phyloP scores from a whole-genome alignment of 2,329 filamentous ascomycete genomes.

The Calcarisporium arbuscula region DNA sequence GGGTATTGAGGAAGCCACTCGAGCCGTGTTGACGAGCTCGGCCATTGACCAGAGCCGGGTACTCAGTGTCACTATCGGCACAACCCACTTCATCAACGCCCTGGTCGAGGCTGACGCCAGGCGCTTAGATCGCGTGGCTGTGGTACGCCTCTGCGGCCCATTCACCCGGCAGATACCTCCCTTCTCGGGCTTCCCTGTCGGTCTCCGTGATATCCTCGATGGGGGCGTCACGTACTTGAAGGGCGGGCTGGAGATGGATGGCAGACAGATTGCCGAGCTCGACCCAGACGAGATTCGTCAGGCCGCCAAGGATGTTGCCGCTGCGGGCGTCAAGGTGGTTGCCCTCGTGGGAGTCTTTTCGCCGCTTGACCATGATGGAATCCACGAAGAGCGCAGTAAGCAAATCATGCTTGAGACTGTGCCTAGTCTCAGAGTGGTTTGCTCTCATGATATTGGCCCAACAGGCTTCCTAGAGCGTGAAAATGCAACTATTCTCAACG shows the following conservation, averaged over 20 bases:
- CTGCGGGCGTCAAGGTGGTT: conserved; percentile 28
- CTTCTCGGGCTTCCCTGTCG: conserved; percentile 38
- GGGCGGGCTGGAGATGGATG: conserved; percentile 43
- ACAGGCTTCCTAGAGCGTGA: conserved; percentile 40
- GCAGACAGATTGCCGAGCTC: conserved; percentile 34
- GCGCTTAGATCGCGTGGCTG: conserved; percentile 37
- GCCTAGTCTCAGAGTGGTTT: conserved; percentile 31
- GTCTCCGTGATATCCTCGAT: conserved; percentile 32
- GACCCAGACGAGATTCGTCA: conserved; percentile 29
- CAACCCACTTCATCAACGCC: conserved; percentile 44
- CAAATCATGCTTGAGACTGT: conserved; percentile 27
- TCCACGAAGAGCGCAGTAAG: conserved; percentile 34
- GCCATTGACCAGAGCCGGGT: conserved; percentile 30
- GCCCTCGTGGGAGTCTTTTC: conserved; percentile 40
- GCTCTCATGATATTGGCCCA: conserved; percentile 36
- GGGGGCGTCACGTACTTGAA: conserved; percentile 35
- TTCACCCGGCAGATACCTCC: conserved; percentile 38
- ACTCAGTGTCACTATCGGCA: conserved; percentile 43
- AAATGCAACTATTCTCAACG: conserved; percentile 50
- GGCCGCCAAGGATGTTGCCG: conserved; percentile 24
- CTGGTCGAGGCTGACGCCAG: conserved; percentile 38
- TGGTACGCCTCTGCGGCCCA: conserved; percentile 38
- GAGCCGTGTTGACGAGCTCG: conserved; percentile 32
- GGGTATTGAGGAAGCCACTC: conserved; percentile 41
- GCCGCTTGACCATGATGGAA: conserved; percentile 33